Conservation (phyloP, 179 eudicot species). For the Carnegiea gigantea region DNA sequence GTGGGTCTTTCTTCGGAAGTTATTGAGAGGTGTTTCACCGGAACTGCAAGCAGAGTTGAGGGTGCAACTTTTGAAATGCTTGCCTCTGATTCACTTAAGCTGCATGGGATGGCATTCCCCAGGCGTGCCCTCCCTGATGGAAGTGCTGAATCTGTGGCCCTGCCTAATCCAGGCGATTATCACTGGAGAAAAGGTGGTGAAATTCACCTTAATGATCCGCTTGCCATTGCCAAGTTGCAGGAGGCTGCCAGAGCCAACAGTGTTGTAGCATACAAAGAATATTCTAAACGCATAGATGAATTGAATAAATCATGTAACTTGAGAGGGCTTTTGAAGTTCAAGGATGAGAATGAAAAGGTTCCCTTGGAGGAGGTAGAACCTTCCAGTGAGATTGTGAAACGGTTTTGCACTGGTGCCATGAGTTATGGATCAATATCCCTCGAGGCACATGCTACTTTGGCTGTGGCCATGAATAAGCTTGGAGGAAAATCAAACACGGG, state of each 20-base stretch:
- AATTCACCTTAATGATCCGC: conserved; percentile 86
- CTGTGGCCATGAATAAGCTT: conserved; percentile 90
- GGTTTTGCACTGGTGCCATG: conserved; percentile 98
- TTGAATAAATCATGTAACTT: conserved; percentile 79
- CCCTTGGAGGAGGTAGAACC: conserved; percentile 93
- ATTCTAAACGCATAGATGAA: conserved; percentile 80
- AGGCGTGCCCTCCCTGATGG: conserved; percentile 60
- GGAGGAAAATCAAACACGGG: conserved; percentile 99
- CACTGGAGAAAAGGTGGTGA: conserved; percentile 99
- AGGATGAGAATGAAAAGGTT: conserved; percentile 50
- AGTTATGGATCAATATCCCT: conserved; percentile 97
- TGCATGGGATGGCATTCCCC: conserved; percentile 92
- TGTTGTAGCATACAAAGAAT: conserved; percentile 92
- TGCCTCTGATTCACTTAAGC: conserved; percentile 67
- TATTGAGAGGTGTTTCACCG: conserved; percentile 79
- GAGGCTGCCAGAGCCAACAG: conserved; percentile 92
- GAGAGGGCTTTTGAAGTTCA: conserved; percentile 91
- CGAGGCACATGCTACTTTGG: conserved; percentile 92
- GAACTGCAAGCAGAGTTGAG: conserved; percentile 96
- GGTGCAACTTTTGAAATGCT: conserved; percentile 96
- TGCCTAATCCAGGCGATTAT: conserved; percentile 97
- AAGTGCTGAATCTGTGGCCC: conserved; percentile 89
- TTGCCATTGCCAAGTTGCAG: conserved; percentile 94
- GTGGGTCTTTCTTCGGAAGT: conserved; percentile 96
- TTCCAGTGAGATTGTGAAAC: conserved; percentile 93